A percentile compares a stretch with the other conserved stretches of the same genome.
Evolutionary conservation across 2,329 filamentous ascomycete species (phyloP).

Genomic region (Alternaria burnsii): DNA sequence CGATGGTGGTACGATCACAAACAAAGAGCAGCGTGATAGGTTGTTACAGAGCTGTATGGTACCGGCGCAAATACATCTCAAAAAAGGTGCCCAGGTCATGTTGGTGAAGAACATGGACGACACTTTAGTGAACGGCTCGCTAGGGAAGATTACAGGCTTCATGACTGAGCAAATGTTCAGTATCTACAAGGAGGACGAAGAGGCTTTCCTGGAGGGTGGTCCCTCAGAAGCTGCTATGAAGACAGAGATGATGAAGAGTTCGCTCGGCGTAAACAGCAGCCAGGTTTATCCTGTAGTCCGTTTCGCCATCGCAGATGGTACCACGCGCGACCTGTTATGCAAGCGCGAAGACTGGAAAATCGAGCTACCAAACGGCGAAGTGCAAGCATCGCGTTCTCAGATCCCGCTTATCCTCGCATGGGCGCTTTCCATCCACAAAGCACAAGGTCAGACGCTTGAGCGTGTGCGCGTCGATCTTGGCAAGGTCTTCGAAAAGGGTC

Average conservation of each 20-base stretch:
- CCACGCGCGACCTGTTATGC: slow-evolving; percentile 78
- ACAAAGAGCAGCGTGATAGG: slow-evolving; percentile 75
- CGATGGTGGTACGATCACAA: slow-evolving; percentile 74
- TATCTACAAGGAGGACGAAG: slow-evolving; percentile 65
- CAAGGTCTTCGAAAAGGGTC: slow-evolving; percentile 93
- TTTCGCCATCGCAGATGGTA: slow-evolving; percentile 82
- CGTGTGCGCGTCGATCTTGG: slow-evolving; percentile 94
- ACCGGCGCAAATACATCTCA: slow-evolving; percentile 79
- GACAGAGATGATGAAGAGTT: slow-evolving; percentile 59
- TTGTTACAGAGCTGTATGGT: slow-evolving; percentile 93
- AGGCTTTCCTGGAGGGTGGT: slow-evolving; percentile 61
- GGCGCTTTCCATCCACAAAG: slow-evolving; percentile 98
- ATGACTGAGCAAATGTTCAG: slow-evolving; percentile 74
- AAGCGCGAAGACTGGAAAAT: slow-evolving; percentile 94
- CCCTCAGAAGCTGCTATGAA: slow-evolving; percentile 52
- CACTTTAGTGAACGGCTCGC: slow-evolving; percentile 88
- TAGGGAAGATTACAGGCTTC: slow-evolving; percentile 85
- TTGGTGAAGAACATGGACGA: slow-evolving; percentile 99
- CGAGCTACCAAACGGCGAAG: slow-evolving; percentile 92
- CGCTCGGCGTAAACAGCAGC: slow-evolving; percentile 58
- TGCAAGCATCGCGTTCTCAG: slow-evolving; percentile 82
- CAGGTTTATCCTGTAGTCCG: slow-evolving; percentile 82
- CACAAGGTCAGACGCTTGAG: slow-evolving; percentile 92
- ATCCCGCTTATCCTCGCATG: slow-evolving; percentile 90
- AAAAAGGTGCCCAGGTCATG: slow-evolving; percentile 96